Evolutionary conservation across 257 asterid genomes (phyloP).

Genomic region (Solanum pinnatisectum): DNA sequence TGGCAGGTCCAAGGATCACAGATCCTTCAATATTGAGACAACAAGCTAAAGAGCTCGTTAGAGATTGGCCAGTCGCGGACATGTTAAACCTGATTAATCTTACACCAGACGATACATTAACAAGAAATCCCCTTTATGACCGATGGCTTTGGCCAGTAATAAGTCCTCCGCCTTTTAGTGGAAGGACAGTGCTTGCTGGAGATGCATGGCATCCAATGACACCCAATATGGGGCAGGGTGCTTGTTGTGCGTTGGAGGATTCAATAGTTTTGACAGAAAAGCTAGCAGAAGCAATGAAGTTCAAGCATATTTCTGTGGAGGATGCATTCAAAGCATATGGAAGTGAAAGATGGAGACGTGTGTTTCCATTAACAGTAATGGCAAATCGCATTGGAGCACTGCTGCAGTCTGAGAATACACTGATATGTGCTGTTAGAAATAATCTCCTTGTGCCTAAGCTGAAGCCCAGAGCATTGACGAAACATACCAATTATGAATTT

Average conservation of each 20-base stretch:
- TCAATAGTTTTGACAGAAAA: slow-evolving; percentile 47
- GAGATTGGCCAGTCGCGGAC: slow-evolving; percentile 47
- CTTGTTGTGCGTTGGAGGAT: slow-evolving; percentile 80
- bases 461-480: slow-evolving; percentile 43
- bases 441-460: slow-evolving; percentile 55
- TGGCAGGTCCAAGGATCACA: slow-evolving; percentile 57
- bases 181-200: slow-evolving; percentile 62
- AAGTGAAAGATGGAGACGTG: slow-evolving; percentile 46
- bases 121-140: slow-evolving; percentile 58
- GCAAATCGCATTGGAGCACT: slow-evolving; percentile 51
- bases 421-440: slow-evolving; percentile 53
- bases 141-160: slow-evolving; percentile 87
- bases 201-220: slow-evolving; percentile 99
- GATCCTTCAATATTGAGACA: slow-evolving; percentile 60
- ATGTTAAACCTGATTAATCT: slow-evolving; percentile 32
- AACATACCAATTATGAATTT: slow-evolving; percentile 54
- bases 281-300: slow-evolving; percentile 32
- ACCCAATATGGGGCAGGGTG: slow-evolving; percentile 94
- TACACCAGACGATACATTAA: slow-evolving; percentile 61
- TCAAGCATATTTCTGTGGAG: slow-evolving; percentile 26
- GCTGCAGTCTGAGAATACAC: slow-evolving; percentile 49
- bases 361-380: slow-evolving; percentile 53
- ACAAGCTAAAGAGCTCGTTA: slow-evolving; percentile 27
- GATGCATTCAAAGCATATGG: slow-evolving; percentile 59
- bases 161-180: slow-evolving; percentile 46